A percentile compares a stretch with the other conserved stretches of the same genome.
These are phyloP conservation scores for Fusarium sp. DNA, from an alignment of 2,329 filamentous ascomycete species.

Conservation along the genomic window DNA sequence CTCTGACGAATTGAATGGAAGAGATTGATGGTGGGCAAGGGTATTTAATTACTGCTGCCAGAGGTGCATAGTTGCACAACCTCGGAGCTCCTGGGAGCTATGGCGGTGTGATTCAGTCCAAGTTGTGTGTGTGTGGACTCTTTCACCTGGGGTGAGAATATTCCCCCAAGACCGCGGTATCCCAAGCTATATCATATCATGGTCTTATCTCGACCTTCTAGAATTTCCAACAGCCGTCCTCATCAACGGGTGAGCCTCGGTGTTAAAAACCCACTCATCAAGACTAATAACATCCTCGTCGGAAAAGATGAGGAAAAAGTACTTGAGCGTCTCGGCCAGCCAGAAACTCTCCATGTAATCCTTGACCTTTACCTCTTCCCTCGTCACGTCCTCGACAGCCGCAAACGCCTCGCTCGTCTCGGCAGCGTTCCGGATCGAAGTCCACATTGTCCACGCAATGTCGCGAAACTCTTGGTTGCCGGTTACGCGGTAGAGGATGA, in stretches of 20 bases:
- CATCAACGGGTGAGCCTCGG: conserved; percentile 61
- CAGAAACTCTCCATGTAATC: conserved; percentile 79
- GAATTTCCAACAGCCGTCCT: conserved; percentile 23
- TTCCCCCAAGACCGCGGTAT: not conserved
- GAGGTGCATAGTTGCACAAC: not conserved
- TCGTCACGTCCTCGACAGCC: conserved; percentile 72
- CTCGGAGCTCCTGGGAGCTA: not conserved
- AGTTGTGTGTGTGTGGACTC: not conserved
- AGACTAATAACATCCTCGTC: conserved; percentile 70
- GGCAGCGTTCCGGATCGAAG: conserved; percentile 68
- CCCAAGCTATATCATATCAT: not conserved
- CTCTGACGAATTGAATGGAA: not conserved
- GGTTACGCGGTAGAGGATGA: conserved; percentile 80
- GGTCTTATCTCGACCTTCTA: not conserved
- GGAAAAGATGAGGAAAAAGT: conserved; percentile 79
- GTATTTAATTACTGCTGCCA: not conserved
- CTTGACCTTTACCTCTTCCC: conserved; percentile 54
- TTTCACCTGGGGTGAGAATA: not conserved
- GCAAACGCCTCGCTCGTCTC: conserved; percentile 70
- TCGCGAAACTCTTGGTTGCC: conserved; percentile 73
- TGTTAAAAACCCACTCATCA: conserved; percentile 75
- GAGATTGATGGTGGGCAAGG: not conserved
- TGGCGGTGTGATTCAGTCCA: not conserved
- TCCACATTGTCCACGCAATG: conserved; percentile 80
- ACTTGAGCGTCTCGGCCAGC: conserved; percentile 79